Evolutionary conservation across 202 grass and related monocot genomes (phyloP).

Genomic region (Musa balbisiana): DNA sequence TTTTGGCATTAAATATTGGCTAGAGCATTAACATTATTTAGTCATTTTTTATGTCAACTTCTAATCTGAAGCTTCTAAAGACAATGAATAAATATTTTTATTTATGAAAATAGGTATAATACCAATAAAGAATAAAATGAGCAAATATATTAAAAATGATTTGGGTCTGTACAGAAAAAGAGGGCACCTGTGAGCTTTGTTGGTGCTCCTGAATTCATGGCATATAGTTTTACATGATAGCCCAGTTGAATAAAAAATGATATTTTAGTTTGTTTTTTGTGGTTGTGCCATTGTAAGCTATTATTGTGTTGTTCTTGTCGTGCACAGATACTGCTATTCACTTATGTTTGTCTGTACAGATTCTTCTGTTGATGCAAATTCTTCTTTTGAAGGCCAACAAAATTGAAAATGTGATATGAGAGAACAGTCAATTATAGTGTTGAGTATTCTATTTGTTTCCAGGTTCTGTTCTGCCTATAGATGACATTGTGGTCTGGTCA

Average conservation of each 20-base stretch:
- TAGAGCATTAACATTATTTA: not conserved
- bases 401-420: not conserved
- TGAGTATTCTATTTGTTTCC: slow-evolving; percentile 21
- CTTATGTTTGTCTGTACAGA: not conserved
- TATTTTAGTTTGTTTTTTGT: not conserved
- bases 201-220: too few species aligned
- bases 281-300: not conserved
- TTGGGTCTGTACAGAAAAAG: too few species aligned
- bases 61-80: not conserved
- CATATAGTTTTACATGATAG: too few species aligned
- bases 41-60: not conserved
- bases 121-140: too few species aligned
- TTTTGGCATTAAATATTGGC: not conserved
- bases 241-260: not conserved
- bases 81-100: not conserved
- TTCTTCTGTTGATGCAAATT: not conserved
- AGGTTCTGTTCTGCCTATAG: slow-evolving; percentile 80
- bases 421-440: slow-evolving; percentile 6
- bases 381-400: not conserved
- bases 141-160: too few species aligned
- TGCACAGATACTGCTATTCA: not conserved
- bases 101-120: not conserved
- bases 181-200: too few species aligned
- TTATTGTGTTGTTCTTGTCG: not conserved
- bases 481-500: slow-evolving; percentile 71